These are phyloP conservation scores for Podaxis pistillaris DNA, from an alignment of 768 basidiomycete species.

Conservation along the genomic window DNA sequence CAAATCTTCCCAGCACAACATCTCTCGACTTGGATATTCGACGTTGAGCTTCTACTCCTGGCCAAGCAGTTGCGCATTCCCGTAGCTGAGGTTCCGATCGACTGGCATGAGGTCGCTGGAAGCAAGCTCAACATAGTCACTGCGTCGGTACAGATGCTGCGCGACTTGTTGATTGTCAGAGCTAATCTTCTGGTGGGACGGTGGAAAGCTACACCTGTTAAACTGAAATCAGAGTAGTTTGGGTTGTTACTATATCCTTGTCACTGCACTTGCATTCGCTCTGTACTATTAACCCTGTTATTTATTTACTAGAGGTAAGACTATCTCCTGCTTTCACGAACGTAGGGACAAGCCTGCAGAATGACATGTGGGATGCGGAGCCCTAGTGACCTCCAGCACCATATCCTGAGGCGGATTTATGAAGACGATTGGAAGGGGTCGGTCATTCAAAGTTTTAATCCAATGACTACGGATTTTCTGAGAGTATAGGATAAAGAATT, in stretches of 20 bases:
- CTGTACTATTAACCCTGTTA: neutral
- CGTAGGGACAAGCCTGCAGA: too few relatives aligned
- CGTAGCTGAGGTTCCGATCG: conserved; percentile 81
- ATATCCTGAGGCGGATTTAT: too few relatives aligned
- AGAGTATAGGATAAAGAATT: too few relatives aligned
- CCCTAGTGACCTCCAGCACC: too few relatives aligned
- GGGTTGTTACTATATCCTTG: neutral
- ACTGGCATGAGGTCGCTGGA: conserved; percentile 92
- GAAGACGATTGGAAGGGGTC: too few relatives aligned
- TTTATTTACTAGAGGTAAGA: neutral
- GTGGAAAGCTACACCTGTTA: conserved; percentile 50
- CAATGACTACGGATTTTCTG: too few relatives aligned
- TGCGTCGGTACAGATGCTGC: conserved; percentile 87
- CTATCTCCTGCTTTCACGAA: too few relatives aligned
- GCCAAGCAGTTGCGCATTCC: conserved; percentile 79
- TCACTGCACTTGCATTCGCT: neutral
- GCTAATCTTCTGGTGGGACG: conserved; percentile 78
- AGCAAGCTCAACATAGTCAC: conserved; percentile 87
- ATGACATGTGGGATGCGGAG: too few relatives aligned
- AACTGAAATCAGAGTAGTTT: conserved; percentile 25
- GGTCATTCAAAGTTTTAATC: too few relatives aligned
- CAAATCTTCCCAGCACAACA: conserved; percentile 86
- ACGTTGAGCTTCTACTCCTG: conserved; percentile 88
- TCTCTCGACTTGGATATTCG: conserved; percentile 93
- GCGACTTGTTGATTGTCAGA: conserved; percentile 80